Conservation (phyloP, 345 rosid genomes). For the Populus deltoides region DNA sequence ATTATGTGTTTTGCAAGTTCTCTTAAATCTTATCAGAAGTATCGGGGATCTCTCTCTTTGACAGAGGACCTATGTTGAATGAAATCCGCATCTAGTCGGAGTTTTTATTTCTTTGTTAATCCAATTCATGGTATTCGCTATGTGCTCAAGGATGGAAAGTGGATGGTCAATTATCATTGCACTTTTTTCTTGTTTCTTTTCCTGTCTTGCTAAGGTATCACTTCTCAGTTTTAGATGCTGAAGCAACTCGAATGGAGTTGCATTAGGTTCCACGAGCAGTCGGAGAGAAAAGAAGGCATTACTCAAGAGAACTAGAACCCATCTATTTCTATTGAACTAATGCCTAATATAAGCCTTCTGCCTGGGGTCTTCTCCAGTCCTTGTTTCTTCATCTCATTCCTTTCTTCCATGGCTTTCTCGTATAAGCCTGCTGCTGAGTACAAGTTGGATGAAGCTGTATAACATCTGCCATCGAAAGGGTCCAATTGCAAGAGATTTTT, state of each 20-base stretch:
- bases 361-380: constrained; percentile 11
- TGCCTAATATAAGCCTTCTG: background rate
- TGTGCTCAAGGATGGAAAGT: background rate
- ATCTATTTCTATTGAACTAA: background rate
- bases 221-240: background rate
- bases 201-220: background rate
- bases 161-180: background rate
- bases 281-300: background rate
- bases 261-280: background rate
- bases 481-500: constrained; percentile 5
- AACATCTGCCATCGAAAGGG: constrained; percentile 12
- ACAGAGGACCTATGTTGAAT: too few species aligned
- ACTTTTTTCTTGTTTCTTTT: background rate
- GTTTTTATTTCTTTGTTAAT: background rate
- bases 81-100: background rate
- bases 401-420: background rate
- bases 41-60: too few species aligned
- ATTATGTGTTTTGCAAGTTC: background rate
- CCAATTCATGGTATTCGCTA: background rate
- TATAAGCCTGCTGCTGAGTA: constrained; percentile 14
- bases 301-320: background rate
- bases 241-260: background rate
- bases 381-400: background rate
- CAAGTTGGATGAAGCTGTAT: constrained; percentile 4
- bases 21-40: background rate